A percentile compares a stretch with the other conserved stretches of the same genome.
These are phyloP conservation scores for Tieghemostelium lacteum DNA, from an alignment of 78 protist genomes.

Conservation along the genomic window DNA sequence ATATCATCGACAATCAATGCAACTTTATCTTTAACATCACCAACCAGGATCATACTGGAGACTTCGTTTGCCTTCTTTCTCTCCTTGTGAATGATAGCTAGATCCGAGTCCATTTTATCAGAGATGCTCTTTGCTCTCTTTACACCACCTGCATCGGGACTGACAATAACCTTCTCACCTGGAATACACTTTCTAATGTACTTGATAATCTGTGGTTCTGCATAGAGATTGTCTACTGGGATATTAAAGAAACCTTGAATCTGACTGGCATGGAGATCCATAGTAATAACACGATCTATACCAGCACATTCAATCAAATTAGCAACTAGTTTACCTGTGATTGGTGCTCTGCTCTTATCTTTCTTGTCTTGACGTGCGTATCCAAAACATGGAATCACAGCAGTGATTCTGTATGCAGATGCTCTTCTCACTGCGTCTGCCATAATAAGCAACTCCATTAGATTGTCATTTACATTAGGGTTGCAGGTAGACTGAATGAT, in stretches of 20 bases:
- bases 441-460: conserved; percentile 93
- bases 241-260: conserved; percentile 81
- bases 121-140: conserved; percentile 88
- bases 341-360: conserved; percentile 90
- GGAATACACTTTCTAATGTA: conserved; percentile 82
- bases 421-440: conserved; percentile 90
- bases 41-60: conserved; percentile 82
- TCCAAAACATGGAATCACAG: conserved; percentile 90
- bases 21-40: conserved; percentile 82
- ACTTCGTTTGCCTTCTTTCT: conserved; percentile 89
- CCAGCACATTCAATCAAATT: conserved; percentile 91
- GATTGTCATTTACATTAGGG: conserved; percentile 82
- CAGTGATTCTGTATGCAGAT: conserved; percentile 89
- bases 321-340: conserved; percentile 91
- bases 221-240: conserved; percentile 92
- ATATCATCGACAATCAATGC: conserved; percentile 88
- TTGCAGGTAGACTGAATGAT: conserved; percentile 87
- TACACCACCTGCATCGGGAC: conserved; percentile 94
- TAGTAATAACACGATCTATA: conserved; percentile 89
- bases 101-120: conserved; percentile 81
- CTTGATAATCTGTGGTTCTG: conserved; percentile 86
- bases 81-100: conserved; percentile 92
- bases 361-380: conserved; percentile 88
- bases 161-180: conserved; percentile 86
- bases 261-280: conserved; percentile 90